Conservation (phyloP, 306 rosid genomes). For the Crataegus laevigata region DNA sequence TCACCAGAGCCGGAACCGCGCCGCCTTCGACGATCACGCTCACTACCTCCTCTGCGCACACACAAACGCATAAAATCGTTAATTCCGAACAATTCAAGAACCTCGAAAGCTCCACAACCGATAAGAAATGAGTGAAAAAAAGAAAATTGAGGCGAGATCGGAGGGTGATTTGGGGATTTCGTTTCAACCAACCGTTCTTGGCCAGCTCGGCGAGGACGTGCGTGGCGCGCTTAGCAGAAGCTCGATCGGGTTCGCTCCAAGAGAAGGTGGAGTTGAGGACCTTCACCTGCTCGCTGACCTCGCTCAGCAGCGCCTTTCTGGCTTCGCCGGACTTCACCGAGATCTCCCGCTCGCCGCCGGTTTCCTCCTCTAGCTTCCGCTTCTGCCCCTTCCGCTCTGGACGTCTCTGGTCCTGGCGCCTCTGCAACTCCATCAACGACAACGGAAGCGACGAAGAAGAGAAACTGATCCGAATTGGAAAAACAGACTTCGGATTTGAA, state of each 20-base stretch:
- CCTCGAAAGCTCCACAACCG: neutral
- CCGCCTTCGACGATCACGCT: constrained; percentile 95
- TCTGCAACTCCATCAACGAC: constrained; percentile 59
- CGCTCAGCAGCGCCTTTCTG: constrained; percentile 47
- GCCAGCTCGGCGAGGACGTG: constrained; percentile 97
- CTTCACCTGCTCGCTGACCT: constrained; percentile 53
- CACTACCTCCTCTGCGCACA: constrained; percentile 76
- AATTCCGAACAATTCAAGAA: neutral
- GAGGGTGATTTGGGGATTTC: constrained; percentile 3
- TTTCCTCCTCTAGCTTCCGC: constrained; percentile 78
- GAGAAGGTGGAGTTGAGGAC: constrained; percentile 70
- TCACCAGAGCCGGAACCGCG: constrained; percentile 79
- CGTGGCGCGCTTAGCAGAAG: constrained; percentile 89
- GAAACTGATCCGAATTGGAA: constrained; percentile 26
- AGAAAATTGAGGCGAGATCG: constrained; percentile 29
- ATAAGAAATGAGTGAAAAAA: neutral
- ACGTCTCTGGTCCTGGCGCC: constrained; percentile 53
- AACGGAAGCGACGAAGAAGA: neutral
- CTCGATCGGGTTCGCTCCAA: constrained; percentile 79
- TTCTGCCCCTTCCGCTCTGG: constrained; percentile 91
- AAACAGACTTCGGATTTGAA: constrained; percentile 1
- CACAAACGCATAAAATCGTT: constrained; percentile 18
- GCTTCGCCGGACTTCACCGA: constrained; percentile 57
- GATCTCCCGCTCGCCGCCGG: constrained; percentile 58
- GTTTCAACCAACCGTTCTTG: constrained; percentile 51